phyloP scores from a whole-genome alignment of 2,329 filamentous ascomycete genomes.

The Gremmenia infestans region DNA sequence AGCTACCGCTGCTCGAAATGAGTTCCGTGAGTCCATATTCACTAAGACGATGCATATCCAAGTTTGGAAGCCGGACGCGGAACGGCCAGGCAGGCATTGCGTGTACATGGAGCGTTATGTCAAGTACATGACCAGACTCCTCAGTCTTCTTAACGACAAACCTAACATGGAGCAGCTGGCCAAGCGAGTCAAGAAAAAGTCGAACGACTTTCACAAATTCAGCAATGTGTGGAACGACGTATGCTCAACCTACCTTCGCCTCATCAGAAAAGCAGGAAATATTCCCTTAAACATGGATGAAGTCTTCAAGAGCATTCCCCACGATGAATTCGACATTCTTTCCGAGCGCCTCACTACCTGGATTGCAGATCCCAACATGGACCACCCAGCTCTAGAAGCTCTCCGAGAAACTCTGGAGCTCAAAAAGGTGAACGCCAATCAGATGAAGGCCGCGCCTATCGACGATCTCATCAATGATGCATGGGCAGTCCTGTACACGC shows the following conservation, averaged over 20 bases:
- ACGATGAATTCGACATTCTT: constrained; percentile 59
- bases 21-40: constrained; percentile 66
- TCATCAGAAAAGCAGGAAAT: constrained; percentile 52
- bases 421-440: constrained; percentile 75
- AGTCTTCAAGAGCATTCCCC: constrained; percentile 57
- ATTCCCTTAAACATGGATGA: constrained; percentile 60
- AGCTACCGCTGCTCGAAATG: constrained; percentile 55
- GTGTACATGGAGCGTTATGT: constrained; percentile 70
- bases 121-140: constrained; percentile 57
- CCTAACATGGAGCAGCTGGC: constrained; percentile 57
- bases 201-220: constrained; percentile 43
- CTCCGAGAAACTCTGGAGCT: constrained; percentile 63
- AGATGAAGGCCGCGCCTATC: constrained; percentile 80
- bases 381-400: constrained; percentile 50
- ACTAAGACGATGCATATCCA: constrained; percentile 70
- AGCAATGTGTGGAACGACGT: constrained; percentile 24
- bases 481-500: constrained; percentile 71
- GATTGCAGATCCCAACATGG: constrained; percentile 44
- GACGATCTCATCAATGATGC: constrained; percentile 93
- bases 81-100: constrained; percentile 65
- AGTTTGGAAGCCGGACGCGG: constrained; percentile 69
- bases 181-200: constrained; percentile 58
- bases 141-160: constrained; percentile 58
- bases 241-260: constrained; percentile 31
- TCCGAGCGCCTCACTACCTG: constrained; percentile 56